Evolutionary conservation across 2,329 filamentous ascomycete species (phyloP).

Genomic region (Beauveria varroae): DNA sequence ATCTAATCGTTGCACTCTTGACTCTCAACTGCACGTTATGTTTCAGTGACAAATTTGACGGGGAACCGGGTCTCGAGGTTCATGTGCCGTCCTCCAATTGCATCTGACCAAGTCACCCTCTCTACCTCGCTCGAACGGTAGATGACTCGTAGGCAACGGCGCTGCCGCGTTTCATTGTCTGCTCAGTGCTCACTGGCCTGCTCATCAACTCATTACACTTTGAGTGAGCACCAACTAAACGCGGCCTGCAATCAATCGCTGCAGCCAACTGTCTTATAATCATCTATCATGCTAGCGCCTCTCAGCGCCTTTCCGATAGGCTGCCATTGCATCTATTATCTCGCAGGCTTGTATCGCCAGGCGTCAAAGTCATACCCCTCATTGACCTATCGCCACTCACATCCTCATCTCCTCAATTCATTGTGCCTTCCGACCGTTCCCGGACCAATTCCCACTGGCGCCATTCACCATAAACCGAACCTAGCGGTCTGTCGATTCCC

Average conservation of each 20-base stretch:
- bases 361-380: neutral
- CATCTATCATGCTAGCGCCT: neutral
- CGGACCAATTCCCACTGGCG: too few species aligned
- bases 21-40: neutral
- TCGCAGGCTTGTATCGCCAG: neutral
- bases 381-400: neutral
- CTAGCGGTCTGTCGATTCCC: neutral
- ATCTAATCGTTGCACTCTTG: too few species aligned
- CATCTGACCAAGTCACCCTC: neutral
- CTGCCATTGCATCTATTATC: neutral
- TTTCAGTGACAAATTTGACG: neutral
- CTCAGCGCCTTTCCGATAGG: neutral
- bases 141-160: too few species aligned
- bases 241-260: neutral
- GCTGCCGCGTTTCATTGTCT: too few species aligned
- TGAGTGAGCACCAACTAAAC: too few species aligned
- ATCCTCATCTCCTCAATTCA: neutral
- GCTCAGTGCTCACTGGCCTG: too few species aligned
- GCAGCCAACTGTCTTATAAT: too few species aligned
- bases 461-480: neutral
- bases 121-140: neutral
- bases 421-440: neutral
- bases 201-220: too few species aligned
- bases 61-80: neutral
- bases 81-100: neutral